Conservation (phyloP, 108 stramenopile genomes). For the Discostella pseudostelligera region DNA sequence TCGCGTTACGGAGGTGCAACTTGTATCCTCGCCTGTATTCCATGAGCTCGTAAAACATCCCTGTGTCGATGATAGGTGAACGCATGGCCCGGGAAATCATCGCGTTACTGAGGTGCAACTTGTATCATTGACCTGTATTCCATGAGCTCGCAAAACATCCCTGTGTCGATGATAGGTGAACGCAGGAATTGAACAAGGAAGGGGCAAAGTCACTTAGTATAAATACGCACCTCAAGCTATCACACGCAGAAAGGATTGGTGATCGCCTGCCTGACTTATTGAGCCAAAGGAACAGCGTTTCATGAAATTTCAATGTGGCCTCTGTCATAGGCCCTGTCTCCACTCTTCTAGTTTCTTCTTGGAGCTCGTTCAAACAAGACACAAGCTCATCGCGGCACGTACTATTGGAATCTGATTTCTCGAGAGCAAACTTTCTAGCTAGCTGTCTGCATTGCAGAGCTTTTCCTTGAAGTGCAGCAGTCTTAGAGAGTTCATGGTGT, state of each 20-base stretch:
- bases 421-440: conserved; percentile 52
- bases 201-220: too few relatives aligned
- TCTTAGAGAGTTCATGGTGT: background rate
- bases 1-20: too few relatives aligned
- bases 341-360: conserved; percentile 22
- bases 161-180: too few relatives aligned
- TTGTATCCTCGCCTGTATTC: conserved; percentile 42
- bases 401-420: conserved; percentile 10
- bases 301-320: conserved; percentile 33
- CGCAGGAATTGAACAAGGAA: too few relatives aligned
- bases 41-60: conserved; percentile 51
- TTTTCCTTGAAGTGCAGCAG: conserved; percentile 32
- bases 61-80: too few relatives aligned
- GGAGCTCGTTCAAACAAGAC: conserved; percentile 22
- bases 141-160: conserved; percentile 52
- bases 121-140: conserved; percentile 48
- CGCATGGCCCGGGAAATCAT: too few relatives aligned
- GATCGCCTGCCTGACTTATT: conserved; percentile 21
- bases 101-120: too few relatives aligned
- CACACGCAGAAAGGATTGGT: conserved; percentile 47
- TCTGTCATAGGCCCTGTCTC: conserved; percentile 25
- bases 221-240: conserved; percentile 46
- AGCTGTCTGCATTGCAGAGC: conserved; percentile 45
- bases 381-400: conserved; percentile 9
- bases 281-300: conserved; percentile 26